Evolutionary conservation across 2,329 filamentous ascomycete genomes (phyloP).

Genomic region (Gaeumannomyces sp.): DNA sequence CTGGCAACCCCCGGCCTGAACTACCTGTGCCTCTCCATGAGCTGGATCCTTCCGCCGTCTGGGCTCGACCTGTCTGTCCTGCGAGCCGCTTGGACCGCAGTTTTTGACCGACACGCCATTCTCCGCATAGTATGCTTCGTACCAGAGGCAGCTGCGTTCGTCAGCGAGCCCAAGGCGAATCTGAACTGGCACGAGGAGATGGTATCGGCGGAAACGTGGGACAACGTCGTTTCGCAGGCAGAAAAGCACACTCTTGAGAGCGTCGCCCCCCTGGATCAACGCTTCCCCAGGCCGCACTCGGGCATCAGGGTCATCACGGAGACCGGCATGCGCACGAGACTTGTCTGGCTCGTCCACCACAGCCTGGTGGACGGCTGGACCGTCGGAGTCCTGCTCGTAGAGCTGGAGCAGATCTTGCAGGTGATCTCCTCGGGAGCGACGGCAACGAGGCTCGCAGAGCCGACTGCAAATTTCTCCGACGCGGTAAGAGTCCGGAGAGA

Average conservation of each 20-base stretch:
- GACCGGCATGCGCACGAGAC: not conserved
- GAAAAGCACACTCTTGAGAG: not conserved
- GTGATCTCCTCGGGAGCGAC: too few species aligned
- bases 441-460: too few species aligned
- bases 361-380: not conserved
- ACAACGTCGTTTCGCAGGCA: not conserved
- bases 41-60: too few species aligned
- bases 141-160: not conserved
- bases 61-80: not conserved
- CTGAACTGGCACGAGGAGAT: not conserved
- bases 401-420: constrained; percentile 39
- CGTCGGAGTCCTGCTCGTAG: not conserved
- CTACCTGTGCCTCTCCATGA: too few species aligned
- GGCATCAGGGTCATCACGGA: not conserved
- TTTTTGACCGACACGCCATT: not conserved
- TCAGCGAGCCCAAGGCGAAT: not conserved
- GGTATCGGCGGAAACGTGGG: not conserved
- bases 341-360: constrained; percentile 3
- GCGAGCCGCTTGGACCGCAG: not conserved
- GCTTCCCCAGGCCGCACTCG: not conserved
- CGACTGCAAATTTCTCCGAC: too few species aligned
- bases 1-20: too few species aligned
- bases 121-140: not conserved
- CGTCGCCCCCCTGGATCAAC: not conserved
- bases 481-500: too few species aligned